Evolutionary conservation across 148 eudicot species (phyloP).

Genomic region (Camellia sinensis): DNA sequence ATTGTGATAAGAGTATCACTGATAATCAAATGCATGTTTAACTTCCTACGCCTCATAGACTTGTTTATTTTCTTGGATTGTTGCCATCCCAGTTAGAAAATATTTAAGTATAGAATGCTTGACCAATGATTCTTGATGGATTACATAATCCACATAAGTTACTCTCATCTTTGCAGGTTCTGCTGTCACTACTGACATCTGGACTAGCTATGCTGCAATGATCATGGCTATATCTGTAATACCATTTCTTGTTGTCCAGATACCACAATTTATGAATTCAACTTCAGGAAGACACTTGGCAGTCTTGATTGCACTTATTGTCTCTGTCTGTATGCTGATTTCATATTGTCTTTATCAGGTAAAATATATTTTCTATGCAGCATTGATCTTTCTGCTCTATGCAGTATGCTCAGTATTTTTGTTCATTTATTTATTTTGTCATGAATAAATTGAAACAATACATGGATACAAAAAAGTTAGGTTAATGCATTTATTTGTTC

Average conservation of each 20-base stretch:
- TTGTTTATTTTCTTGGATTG: not conserved
- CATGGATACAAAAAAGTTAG: not conserved
- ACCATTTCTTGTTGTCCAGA: conserved; percentile 56
- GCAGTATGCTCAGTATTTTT: not conserved
- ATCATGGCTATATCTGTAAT: conserved; percentile 57
- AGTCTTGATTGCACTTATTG: conserved; percentile 42
- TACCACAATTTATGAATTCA: conserved; percentile 44
- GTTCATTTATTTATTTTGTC: not conserved
- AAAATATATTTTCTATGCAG: not conserved
- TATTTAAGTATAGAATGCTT: not conserved
- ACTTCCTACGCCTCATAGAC: not conserved
- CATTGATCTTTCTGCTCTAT: not conserved
- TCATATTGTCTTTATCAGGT: conserved; percentile 60
- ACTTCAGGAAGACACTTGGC: conserved; percentile 49
- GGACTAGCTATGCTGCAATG: conserved; percentile 59
- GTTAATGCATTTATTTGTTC: not conserved
- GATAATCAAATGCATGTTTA: not conserved
- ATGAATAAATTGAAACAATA: not conserved
- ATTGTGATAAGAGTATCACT: too few species aligned
- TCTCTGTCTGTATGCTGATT: conserved; percentile 33
- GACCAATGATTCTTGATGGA: not conserved
- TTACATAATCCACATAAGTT: not conserved
- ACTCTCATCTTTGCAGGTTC: conserved; percentile 38
- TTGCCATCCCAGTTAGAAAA: not conserved
- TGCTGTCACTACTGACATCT: conserved; percentile 54